These are phyloP conservation scores for Melampsora americana DNA, from an alignment of 1,284 basidiomycete genomes.

Conservation along the genomic window DNA sequence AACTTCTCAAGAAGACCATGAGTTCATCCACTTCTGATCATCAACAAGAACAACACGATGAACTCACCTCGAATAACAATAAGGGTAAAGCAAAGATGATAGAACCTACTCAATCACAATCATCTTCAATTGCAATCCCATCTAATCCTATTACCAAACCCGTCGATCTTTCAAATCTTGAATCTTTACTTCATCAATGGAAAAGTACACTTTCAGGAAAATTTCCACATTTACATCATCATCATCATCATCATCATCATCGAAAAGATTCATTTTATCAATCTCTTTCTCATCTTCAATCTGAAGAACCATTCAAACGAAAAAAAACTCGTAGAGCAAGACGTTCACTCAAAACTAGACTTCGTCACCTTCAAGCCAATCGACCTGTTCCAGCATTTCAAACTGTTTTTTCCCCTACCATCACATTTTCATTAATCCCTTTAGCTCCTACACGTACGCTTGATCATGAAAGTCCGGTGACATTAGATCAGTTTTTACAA, in stretches of 20 bases:
- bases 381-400: slow-evolving; percentile 25
- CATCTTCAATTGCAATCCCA: background rate
- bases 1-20: no score
- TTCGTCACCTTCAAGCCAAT: background rate
- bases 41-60: no score
- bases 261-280: background rate
- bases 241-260: no score
- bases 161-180: background rate
- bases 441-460: slow-evolving; percentile 57
- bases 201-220: slow-evolving; percentile 5
- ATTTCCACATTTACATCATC: background rate
- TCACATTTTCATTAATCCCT: slow-evolving; percentile 5
- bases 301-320: background rate
- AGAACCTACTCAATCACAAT: background rate
- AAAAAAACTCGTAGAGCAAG: background rate
- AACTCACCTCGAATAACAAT: no score
- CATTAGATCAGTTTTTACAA: slow-evolving; percentile 58
- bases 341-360: background rate
- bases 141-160: background rate
- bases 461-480: slow-evolving; percentile 71
- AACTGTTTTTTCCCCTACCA: slow-evolving; percentile 21
- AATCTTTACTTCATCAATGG: slow-evolving; percentile 1
- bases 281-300: background rate
- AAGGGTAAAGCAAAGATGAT: slow-evolving; percentile 3
- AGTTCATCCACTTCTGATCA: no score